Percentiles rank a stretch among this genome's conserved stretches.
These are phyloP conservation scores for Oldenlandia corymbosa DNA, from an alignment of 257 asterid species.

Conservation along the genomic window DNA sequence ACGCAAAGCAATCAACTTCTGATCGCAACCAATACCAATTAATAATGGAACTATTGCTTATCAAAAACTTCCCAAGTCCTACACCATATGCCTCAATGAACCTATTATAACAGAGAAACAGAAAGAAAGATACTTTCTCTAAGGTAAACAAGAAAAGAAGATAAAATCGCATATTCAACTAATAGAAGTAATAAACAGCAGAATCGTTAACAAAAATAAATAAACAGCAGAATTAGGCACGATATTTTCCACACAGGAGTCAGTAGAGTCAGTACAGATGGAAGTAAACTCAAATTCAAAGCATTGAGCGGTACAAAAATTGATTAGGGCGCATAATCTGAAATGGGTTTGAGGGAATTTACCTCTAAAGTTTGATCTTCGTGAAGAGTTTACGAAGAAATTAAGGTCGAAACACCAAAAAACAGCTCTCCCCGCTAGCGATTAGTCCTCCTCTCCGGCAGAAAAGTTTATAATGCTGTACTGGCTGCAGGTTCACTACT, in stretches of 20 bases:
- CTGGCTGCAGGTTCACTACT: too few relatives aligned
- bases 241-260: too few relatives aligned
- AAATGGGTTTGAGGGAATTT: constrained; percentile 8
- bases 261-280: background rate
- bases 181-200: too few relatives aligned
- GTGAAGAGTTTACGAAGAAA: background rate
- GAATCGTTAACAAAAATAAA: too few relatives aligned
- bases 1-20: too few relatives aligned
- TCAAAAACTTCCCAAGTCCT: background rate
- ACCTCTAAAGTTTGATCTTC: background rate
- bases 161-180: background rate
- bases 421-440: too few relatives aligned
- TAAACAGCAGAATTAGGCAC: too few relatives aligned
- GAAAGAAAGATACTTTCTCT: background rate
- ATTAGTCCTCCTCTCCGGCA: background rate
- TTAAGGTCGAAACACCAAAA: background rate
- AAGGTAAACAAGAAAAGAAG: background rate
- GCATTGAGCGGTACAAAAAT: background rate
- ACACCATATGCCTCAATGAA: background rate
- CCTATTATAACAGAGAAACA: background rate
- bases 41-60: too few relatives aligned
- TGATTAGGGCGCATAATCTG: background rate
- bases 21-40: too few relatives aligned
- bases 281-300: background rate
- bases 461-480: too few relatives aligned